Conservation (phyloP, 1,139 yeast species). For the Protomyces arabidopsidicola region DNA sequence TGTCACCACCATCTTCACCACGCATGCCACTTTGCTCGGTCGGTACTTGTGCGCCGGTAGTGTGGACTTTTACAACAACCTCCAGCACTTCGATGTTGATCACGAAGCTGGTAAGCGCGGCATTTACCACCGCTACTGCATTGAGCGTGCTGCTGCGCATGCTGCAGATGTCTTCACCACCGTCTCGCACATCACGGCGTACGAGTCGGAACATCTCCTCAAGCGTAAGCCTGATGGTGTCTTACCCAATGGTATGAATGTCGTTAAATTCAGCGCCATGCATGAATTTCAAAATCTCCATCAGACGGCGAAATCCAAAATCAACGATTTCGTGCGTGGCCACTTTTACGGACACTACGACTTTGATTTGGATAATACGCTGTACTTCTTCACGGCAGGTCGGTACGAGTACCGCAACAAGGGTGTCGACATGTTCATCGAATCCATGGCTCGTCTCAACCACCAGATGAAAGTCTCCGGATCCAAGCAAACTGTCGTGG, state of each 20-base stretch:
- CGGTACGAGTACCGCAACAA: constrained; percentile 94
- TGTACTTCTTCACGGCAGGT: constrained; percentile 94
- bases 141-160: constrained; percentile 94
- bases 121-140: constrained; percentile 92
- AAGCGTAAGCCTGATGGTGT: constrained; percentile 98
- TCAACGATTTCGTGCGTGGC: constrained; percentile 90
- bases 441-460: constrained; percentile 87
- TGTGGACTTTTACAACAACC: constrained; percentile 89
- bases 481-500: constrained; percentile 88
- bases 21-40: constrained; percentile 94
- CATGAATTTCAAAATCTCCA: constrained; percentile 97
- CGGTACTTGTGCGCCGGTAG: constrained; percentile 94
- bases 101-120: constrained; percentile 98
- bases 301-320: constrained; percentile 83
- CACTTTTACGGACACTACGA: constrained; percentile 96
- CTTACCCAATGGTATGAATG: constrained; percentile 92
- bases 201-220: constrained; percentile 84
- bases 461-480: constrained; percentile 75
- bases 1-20: constrained; percentile 91
- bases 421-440: constrained; percentile 94
- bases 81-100: constrained; percentile 88
- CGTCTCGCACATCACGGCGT: constrained; percentile 93
- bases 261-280: constrained; percentile 91
- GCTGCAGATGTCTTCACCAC: constrained; percentile 96
- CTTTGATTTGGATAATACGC: constrained; percentile 87